Evolutionary conservation across 192 early-diverging fungal species (phyloP), one percentile per base, ranked within the genome.

Genomic region (Podochytrium sp.): DNA sequence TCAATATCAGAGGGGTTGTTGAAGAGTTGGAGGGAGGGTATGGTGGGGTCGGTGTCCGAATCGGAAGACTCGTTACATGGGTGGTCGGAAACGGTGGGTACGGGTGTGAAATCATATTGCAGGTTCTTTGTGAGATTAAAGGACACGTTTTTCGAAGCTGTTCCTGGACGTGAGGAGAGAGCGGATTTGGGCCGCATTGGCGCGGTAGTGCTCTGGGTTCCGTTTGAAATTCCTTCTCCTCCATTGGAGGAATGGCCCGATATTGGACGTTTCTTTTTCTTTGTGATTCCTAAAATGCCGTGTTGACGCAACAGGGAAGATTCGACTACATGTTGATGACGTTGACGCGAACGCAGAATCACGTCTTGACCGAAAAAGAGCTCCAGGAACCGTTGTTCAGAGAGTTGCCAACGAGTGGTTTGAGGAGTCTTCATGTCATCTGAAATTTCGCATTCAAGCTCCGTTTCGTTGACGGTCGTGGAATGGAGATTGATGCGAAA

Each of bases 341-440:
- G 72, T 20, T 74, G 72, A 14, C 72, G 72, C 7, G 72, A 62
- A 5, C 72, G n/a, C 5, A 74, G 49, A 1, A 65, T 51, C 10
- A 74, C 30, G 35, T 74, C 72, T 53, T 74, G 40, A 12, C 72
- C 72, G 37, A 74, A 74, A 50, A 74, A 74, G 18, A 74, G 42
- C 16, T 74, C 72, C 3, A 74, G 60, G 23, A 74, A 74, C 38
- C 62, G 72, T 64, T 74, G 72, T 39, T 74, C 72, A 6, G 72
- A 42, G 25, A 53, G 39, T 10, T 60, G 16, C 72, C 72, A 74
- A 29, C 72, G 58, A 6, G 72, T 30, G 51, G 66, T 51, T 16
- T 47, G 43, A 10, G 20, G 12, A 14, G 43, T 20, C 12, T 14
- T 47, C 12, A 20, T 47, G 20, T 47, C 43, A n/a, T n/a, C n/a